Evolutionary conservation across 345 rosid species (phyloP).

Genomic region (Syzygium oleosum): DNA sequence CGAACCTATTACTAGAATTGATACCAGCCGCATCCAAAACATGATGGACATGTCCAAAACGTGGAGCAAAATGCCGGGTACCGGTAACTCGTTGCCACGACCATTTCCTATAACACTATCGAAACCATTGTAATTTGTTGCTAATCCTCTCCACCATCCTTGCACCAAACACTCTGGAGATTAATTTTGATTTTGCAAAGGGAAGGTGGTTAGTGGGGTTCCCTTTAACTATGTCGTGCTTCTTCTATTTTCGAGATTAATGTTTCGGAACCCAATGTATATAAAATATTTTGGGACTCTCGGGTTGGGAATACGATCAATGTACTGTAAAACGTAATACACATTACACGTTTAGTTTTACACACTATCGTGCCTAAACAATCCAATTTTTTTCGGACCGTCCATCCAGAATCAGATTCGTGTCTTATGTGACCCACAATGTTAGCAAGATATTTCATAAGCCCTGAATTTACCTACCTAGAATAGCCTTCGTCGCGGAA

Average conservation of each 20-base stretch:
- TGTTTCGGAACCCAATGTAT: rapidly evolving
- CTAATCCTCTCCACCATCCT: not conserved
- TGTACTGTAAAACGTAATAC: not conserved
- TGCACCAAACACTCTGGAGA: not conserved
- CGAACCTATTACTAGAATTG: not conserved
- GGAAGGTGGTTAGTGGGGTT: not conserved
- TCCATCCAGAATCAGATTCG: not conserved
- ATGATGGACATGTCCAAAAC: not conserved
- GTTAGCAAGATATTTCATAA: not conserved
- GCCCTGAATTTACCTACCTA: not conserved
- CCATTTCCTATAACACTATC: too few relatives aligned
- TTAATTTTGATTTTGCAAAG: not conserved
- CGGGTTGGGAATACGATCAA: rapidly evolving
- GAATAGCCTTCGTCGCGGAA: not conserved
- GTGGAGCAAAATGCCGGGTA: not conserved
- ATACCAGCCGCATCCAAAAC: rapidly evolving
- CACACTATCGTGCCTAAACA: rapidly evolving
- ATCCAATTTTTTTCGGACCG: rapidly evolving
- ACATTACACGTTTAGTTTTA: rapidly evolving
- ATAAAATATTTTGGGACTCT: not conserved
- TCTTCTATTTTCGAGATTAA: not conserved
- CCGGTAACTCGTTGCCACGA: too few relatives aligned
- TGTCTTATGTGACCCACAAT: rapidly evolving
- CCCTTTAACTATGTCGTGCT: rapidly evolving
- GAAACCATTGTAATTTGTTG: not conserved